phyloP scores from a whole-genome alignment of 768 basidiomycete genomes.

The Leccinum uliginosum region DNA sequence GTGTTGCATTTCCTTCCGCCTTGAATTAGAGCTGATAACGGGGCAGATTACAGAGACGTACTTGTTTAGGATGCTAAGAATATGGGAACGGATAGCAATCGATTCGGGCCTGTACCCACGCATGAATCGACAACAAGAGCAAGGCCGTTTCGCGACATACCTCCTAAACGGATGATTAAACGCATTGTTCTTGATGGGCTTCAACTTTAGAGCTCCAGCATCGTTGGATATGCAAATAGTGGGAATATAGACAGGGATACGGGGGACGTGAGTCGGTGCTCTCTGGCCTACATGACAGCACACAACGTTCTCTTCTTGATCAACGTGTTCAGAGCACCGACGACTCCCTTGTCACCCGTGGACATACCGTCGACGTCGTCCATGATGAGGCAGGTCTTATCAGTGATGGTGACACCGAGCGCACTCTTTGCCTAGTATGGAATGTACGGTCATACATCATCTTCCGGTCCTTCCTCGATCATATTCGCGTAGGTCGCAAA shows the following conservation, averaged over 20 bases:
- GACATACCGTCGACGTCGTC: constrained; percentile 99
- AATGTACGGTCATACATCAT: too few relatives aligned
- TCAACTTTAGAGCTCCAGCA: constrained; percentile 80
- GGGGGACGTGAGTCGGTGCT: background rate
- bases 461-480: too few relatives aligned
- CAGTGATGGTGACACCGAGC: constrained; percentile 69
- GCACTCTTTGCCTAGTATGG: constrained; percentile 64
- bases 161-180: constrained; percentile 74
- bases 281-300: background rate
- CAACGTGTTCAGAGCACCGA: constrained; percentile 85
- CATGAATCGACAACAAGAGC: background rate
- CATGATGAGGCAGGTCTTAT: constrained; percentile 90
- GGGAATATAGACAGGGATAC: constrained; percentile 57
- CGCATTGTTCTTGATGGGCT: constrained; percentile 70
- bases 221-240: constrained; percentile 99
- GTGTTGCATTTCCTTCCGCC: too few relatives aligned
- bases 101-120: constrained; percentile 63
- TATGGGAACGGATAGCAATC: constrained; percentile 71
- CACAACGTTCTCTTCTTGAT: constrained; percentile 89
- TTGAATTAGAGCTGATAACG: too few relatives aligned
- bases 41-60: constrained; percentile 42
- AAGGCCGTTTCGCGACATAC: constrained; percentile 38
- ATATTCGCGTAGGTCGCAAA: too few relatives aligned
- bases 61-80: constrained; percentile 89
- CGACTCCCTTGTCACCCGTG: constrained; percentile 93